Evolutionary conservation across 2,329 filamentous ascomycete species (phyloP).

Genomic region (Paecilomyces sp.): DNA sequence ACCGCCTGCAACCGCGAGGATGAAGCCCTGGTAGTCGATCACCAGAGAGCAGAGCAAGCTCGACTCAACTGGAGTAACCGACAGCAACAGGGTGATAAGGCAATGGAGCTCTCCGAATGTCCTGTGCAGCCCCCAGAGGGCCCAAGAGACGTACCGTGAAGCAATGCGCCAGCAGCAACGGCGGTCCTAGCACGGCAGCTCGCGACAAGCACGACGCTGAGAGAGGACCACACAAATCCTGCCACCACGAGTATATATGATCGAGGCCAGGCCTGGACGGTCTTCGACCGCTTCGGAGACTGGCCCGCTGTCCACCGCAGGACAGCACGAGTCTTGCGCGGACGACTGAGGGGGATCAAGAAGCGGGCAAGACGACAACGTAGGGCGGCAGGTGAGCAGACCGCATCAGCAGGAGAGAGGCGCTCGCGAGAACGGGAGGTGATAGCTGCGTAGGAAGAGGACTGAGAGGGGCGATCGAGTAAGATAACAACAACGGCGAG

Average conservation of each 20-base stretch:
- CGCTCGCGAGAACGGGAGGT: conserved; percentile 1
- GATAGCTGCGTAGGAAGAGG: conserved; percentile 2
- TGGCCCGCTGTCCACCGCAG: background rate
- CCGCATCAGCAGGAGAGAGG: conserved; percentile 22
- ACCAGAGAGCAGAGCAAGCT: background rate
- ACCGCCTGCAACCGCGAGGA: background rate
- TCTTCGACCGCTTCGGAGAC: background rate
- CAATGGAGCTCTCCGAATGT: background rate
- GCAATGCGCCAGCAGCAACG: conserved; percentile 29
- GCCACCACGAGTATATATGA: background rate
- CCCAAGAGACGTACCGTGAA: conserved; percentile 26
- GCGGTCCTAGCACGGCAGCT: conserved; percentile 21
- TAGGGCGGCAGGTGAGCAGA: conserved; percentile 21
- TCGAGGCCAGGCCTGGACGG: background rate
- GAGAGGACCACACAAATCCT: background rate
- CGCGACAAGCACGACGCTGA: conserved; percentile 13
- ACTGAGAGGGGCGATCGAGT: conserved; percentile 1
- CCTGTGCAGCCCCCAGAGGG: background rate
- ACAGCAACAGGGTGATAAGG: conserved; percentile 7
- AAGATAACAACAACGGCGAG: conserved; percentile 6
- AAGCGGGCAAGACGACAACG: conserved; percentile 27
- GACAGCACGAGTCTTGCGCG: conserved; percentile 7
- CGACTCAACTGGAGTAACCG: conserved; percentile 1
- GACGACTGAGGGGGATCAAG: conserved; percentile 20
- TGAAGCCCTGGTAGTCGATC: background rate